Evolutionary conservation across 2,329 filamentous ascomycete species (phyloP).

Genomic region (Curvularia sp.): DNA sequence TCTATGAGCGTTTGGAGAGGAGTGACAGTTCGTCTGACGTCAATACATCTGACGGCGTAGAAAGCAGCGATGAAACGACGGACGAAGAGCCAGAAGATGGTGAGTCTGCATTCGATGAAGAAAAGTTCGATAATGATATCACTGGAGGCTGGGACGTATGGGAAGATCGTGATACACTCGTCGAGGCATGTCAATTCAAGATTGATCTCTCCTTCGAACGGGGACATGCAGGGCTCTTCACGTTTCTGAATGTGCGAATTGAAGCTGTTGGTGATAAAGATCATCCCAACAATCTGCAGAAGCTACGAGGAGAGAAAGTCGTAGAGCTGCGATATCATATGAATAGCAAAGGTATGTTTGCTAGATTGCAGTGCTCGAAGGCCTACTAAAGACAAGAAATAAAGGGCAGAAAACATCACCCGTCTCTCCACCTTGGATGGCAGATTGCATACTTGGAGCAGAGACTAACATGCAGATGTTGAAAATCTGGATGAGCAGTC

Average conservation of each 20-base stretch:
- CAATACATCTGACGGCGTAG: not conserved
- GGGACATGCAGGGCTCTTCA: conserved; percentile 10
- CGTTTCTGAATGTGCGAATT: conserved; percentile 12
- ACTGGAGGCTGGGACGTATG: conserved; percentile 17
- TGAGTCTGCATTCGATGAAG: conserved; percentile 9
- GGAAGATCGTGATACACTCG: conserved; percentile 16
- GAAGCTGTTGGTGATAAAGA: conserved; percentile 3
- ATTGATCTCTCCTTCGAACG: conserved; percentile 13
- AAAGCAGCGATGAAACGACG: not conserved
- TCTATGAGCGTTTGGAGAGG: conserved; percentile 8
- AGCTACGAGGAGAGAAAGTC: not conserved
- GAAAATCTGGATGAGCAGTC: not conserved
- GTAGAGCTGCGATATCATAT: conserved; percentile 1
- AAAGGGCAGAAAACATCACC: not conserved
- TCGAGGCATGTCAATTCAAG: conserved; percentile 1
- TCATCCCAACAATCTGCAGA: conserved; percentile 2
- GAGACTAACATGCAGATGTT: not conserved
- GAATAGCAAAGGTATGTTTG: not conserved
- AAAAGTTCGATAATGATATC: conserved; percentile 7
- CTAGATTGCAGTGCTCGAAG: not conserved
- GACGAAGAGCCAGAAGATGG: not conserved
- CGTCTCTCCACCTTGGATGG: not conserved
- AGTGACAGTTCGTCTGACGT: conserved; percentile 5
- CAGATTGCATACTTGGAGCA: not conserved
- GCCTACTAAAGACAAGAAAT: not conserved